Evolutionary conservation across 192 early-diverging fungal genomes (phyloP).

Genomic region (Entomortierella lignicola): DNA sequence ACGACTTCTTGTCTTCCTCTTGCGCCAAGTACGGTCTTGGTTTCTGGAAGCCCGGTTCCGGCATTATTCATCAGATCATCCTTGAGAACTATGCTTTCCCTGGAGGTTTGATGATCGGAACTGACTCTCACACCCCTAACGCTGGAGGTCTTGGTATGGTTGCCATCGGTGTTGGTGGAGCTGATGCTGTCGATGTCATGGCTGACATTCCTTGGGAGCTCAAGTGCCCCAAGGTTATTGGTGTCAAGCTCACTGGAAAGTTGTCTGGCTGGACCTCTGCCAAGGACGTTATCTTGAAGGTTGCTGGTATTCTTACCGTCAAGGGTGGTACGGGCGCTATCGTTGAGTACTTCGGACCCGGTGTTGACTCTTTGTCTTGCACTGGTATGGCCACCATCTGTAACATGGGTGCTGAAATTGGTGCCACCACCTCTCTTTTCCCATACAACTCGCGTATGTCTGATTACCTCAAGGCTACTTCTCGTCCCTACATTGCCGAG

Average conservation of each 20-base stretch:
- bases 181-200: slow-evolving; percentile 99
- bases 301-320: slow-evolving; percentile 96
- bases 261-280: slow-evolving; percentile 93
- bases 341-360: slow-evolving; percentile 97
- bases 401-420: slow-evolving; percentile 99
- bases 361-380: slow-evolving; percentile 93
- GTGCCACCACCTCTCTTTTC: slow-evolving; percentile 97
- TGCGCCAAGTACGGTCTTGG: slow-evolving; percentile 93
- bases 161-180: slow-evolving; percentile 97
- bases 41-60: slow-evolving; percentile 96
- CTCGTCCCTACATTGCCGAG: slow-evolving; percentile 81
- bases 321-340: slow-evolving; percentile 98
- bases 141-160: slow-evolving; percentile 97
- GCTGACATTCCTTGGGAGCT: slow-evolving; percentile 98
- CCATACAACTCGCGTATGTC: slow-evolving; percentile 94
- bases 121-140: slow-evolving; percentile 98
- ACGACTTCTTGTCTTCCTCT: slow-evolving; percentile 87
- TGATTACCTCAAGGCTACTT: slow-evolving; percentile 90
- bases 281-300: slow-evolving; percentile 96
- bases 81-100: slow-evolving; percentile 99
- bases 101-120: slow-evolving; percentile 96
- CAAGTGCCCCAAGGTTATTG: slow-evolving; percentile 96
- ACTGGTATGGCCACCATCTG: slow-evolving; percentile 99
- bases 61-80: slow-evolving; percentile 97
- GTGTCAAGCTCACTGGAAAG: slow-evolving; percentile 90